Evolutionary conservation across 208 protist species (phyloP).

Genomic region (Endotrypanum monterogeii): DNA sequence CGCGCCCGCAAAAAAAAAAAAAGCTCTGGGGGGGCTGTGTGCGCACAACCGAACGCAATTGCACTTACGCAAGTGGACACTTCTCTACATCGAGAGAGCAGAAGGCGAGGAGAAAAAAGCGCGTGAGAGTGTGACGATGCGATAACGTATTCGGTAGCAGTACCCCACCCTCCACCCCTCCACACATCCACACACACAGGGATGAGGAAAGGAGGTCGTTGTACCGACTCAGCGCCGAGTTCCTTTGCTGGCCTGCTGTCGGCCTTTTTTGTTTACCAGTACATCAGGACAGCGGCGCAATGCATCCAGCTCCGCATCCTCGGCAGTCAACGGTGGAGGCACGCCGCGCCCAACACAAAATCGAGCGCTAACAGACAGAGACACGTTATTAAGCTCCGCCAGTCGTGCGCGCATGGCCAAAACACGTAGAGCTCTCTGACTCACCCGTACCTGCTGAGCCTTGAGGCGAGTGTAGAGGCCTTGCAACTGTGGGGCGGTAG

Average conservation of each 20-base stretch:
- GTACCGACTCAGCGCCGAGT: constrained; percentile 4
- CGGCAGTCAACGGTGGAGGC: constrained; percentile 18
- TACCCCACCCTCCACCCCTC: too few species aligned
- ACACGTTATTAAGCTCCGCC: constrained; percentile 20
- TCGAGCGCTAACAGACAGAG: constrained; percentile 32
- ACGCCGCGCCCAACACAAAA: constrained; percentile 51
- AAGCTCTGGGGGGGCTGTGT: neutral
- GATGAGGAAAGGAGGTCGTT: neutral
- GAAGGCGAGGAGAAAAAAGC: neutral
- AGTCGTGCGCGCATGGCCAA: constrained; percentile 36
- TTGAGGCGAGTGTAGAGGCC: constrained; percentile 1
- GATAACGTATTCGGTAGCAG: neutral
- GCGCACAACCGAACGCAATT: neutral
- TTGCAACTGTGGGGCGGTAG: constrained; percentile 9
- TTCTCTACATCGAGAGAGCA: constrained; percentile 2
- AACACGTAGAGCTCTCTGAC: constrained; percentile 32
- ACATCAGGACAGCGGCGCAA: constrained; percentile 8
- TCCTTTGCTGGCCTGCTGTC: constrained; percentile 12
- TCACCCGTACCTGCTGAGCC: constrained; percentile 19
- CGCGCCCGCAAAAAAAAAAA: neutral
- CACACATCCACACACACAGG: too few species aligned
- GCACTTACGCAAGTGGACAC: neutral
- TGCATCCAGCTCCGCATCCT: constrained; percentile 31
- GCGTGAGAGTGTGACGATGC: neutral
- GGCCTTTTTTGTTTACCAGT: constrained; percentile 15